Percentiles rank a stretch among this genome's conserved stretches.
These are phyloP conservation scores for Eragrostis nindensis DNA, from an alignment of 176 grass and related monocot species.

Conservation along the genomic window DNA sequence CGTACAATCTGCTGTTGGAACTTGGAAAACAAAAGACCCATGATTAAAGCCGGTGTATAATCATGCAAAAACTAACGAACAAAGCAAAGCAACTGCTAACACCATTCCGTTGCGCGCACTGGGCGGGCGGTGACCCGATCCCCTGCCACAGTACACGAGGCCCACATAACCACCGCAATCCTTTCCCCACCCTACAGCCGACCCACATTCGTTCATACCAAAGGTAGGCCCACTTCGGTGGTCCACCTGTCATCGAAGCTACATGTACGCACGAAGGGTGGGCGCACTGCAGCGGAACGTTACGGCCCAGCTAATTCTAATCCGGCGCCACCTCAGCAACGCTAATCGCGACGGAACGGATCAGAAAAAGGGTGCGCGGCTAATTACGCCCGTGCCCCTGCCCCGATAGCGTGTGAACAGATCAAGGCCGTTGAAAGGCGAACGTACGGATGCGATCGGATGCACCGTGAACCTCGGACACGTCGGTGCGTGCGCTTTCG, in stretches of 20 bases:
- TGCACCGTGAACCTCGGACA: neutral
- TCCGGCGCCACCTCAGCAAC: slow-evolving; percentile 14
- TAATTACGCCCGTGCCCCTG: neutral
- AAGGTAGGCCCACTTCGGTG: accelerated
- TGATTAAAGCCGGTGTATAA: too few species aligned
- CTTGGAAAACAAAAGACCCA: too few species aligned
- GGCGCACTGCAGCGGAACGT: neutral
- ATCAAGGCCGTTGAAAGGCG: neutral
- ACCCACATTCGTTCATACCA: neutral
- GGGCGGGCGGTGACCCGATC: slow-evolving; percentile 1
- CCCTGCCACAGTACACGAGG: neutral
- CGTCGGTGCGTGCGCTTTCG: neutral
- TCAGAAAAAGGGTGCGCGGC: neutral
- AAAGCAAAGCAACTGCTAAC: neutral
- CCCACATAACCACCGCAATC: slow-evolving; percentile 21
- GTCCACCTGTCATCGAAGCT: neutral
- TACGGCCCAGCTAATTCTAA: neutral
- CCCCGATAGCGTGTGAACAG: neutral
- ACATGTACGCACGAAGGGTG: accelerated
- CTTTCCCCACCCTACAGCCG: neutral
- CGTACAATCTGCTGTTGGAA: too few species aligned
- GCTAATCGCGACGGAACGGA: neutral
- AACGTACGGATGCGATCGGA: neutral
- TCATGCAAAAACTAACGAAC: neutral
- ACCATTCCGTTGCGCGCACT: neutral